These are phyloP conservation scores for Dothideomycetes sp. DNA, from an alignment of 2,329 filamentous ascomycete genomes.

Conservation along the genomic window DNA sequence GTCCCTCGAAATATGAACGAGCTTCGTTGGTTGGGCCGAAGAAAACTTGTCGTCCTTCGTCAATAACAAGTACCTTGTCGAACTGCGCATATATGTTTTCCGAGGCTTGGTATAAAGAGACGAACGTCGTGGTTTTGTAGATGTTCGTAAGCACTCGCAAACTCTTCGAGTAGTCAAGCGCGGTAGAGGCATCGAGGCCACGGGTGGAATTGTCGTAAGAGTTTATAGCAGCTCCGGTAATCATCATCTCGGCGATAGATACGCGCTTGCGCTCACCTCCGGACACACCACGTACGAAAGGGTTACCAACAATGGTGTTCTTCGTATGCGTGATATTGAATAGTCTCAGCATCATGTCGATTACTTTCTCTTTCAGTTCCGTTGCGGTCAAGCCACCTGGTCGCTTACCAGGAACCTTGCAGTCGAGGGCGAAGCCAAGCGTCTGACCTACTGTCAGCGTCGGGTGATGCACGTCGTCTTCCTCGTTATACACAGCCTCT, in stretches of 20 bases:
- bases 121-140: constrained; percentile 73
- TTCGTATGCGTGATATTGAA: constrained; percentile 88
- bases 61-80: constrained; percentile 76
- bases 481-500: constrained; percentile 76
- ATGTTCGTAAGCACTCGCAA: constrained; percentile 61
- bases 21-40: constrained; percentile 61
- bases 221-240: constrained; percentile 27
- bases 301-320: constrained; percentile 74
- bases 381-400: constrained; percentile 60
- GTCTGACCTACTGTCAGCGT: constrained; percentile 84
- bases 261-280: constrained; percentile 40
- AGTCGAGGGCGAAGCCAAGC: constrained; percentile 71
- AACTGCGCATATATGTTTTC: constrained; percentile 55
- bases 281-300: constrained; percentile 63
- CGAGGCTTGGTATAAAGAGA: constrained; percentile 76
- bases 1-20: constrained; percentile 61
- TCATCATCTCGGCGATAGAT: constrained; percentile 38
- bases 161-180: constrained; percentile 37
- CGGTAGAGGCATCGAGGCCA: constrained; percentile 37
- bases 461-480: constrained; percentile 76
- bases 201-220: constrained; percentile 37
- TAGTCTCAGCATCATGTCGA: constrained; percentile 71
- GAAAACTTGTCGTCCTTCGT: constrained; percentile 64
- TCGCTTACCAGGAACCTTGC: constrained; percentile 72
- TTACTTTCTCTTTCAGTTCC: constrained; percentile 66